Base-by-base conservation (phyloP, 192 early-diverging fungal genomes). In the Martensiomyces pterosporus region DNA sequence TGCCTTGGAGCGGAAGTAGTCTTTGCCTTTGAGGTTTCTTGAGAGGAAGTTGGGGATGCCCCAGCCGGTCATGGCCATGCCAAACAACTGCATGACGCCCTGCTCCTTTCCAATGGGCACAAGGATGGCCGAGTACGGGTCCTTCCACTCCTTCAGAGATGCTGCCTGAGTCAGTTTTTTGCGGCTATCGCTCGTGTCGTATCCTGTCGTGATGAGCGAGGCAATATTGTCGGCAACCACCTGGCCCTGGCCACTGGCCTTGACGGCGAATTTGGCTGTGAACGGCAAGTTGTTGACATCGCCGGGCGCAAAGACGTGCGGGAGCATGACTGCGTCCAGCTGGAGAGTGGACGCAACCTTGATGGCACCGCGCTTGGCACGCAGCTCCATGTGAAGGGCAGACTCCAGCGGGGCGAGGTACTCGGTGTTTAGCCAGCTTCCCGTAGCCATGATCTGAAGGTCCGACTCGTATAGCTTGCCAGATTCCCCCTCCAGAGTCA, bases 381-480 rank as follows among this genome's bases (percentile, higher is more conserved):
- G 49, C 34, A 82, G 47, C 9, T 22, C 18, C 0, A n/a, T 33
- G 3, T 48, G 39, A 21, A 74, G 47, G 14, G 53, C 48, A 9
- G 26, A 16, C 35, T 70, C 70, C 9, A 82, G 49, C 0, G 60
- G 39, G 4, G 48, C 60, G 35, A 82, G 54, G 41, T 75, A 82
- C 16, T 59, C 67, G 3, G 80, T 71, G 24, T 77, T 36, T 13
- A 78, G 47, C 3, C 40, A 38, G 39, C 55, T 64, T 0, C 80
- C 80, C 0, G 66, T 72, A 9, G 73, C 57, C 10, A 73, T 39
- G 24, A 80, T 73, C 52, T 81, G 77, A 16, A 89, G 44, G 12
- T 89, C 84, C 22, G 78, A 59, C 16, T 62, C 57, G 49, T 86
- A 72, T 26, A 61, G 53, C 4, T 42, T 41, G 5, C 82, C 83